These are phyloP conservation scores for Strigomonas culicis DNA, from an alignment of 208 protist species.

Conservation along the genomic window DNA sequence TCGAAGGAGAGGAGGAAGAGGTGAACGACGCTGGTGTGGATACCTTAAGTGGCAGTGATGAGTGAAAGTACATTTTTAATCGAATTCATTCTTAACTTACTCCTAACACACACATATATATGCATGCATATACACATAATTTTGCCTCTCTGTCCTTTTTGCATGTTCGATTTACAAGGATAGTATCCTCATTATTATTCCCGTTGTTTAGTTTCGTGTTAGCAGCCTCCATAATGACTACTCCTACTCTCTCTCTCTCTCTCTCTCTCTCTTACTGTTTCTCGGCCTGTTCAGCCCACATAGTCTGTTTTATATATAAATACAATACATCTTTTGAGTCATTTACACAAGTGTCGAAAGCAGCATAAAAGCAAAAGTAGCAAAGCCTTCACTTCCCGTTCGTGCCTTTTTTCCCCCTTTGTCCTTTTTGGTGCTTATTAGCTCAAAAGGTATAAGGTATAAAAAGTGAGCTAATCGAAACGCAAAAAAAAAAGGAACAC, in stretches of 20 bases:
- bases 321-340: neutral
- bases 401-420: too few relatives aligned
- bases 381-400: slow-evolving; percentile 9
- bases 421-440: too few relatives aligned
- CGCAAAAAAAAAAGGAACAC: slow-evolving; percentile 4
- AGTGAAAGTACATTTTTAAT: neutral
- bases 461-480: slow-evolving; percentile 4
- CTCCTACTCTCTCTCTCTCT: too few relatives aligned
- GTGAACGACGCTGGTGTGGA: neutral
- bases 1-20: neutral
- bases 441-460: neutral
- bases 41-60: neutral
- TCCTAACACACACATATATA: neutral
- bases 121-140: neutral
- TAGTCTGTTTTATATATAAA: neutral
- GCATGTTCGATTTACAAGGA: too few relatives aligned
- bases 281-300: too few relatives aligned
- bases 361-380: slow-evolving; percentile 2
- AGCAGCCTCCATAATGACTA: too few relatives aligned
- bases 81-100: neutral
- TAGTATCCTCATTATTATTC: too few relatives aligned
- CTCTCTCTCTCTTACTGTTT: too few relatives aligned
- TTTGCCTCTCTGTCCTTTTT: neutral
- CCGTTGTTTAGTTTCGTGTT: neutral
- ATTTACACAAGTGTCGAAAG: too few relatives aligned